These are phyloP conservation scores for Talaromyces ruber DNA, from an alignment of 495 filamentous ascomycete genomes.

Conservation along the genomic window DNA sequence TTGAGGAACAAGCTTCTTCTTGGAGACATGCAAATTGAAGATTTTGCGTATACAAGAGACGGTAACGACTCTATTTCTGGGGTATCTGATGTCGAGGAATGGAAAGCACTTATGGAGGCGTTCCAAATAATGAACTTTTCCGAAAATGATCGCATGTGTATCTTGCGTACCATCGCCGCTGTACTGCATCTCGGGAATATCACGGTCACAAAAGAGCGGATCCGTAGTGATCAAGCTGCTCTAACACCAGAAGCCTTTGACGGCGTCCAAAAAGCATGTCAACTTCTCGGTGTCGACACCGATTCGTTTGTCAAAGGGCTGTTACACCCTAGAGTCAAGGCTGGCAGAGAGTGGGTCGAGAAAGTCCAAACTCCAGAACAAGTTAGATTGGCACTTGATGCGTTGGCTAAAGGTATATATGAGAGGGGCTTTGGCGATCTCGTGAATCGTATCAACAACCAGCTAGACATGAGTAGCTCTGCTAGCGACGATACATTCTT, in stretches of 20 bases:
- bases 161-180: conserved; percentile 80
- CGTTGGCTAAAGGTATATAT: conserved; percentile 93
- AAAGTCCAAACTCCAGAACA: conserved; percentile 97
- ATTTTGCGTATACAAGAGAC: conserved; percentile 84
- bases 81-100: conserved; percentile 87
- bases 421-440: conserved; percentile 92
- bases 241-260: conserved; percentile 62
- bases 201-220: conserved; percentile 76
- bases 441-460: conserved; percentile 82
- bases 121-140: conserved; percentile 93
- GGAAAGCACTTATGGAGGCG: conserved; percentile 81
- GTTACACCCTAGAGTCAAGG: conserved; percentile 87
- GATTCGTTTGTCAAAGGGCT: conserved; percentile 83
- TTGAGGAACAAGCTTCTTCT: conserved; percentile 72
- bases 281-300: conserved; percentile 71
- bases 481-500: conserved; percentile 83
- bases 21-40: conserved; percentile 60
- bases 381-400: conserved; percentile 81
- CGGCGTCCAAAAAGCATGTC: conserved; percentile 69
- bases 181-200: conserved; percentile 94
- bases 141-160: conserved; percentile 71
- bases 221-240: conserved; percentile 83
- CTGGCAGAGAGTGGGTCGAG: conserved; percentile 95
- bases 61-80: conserved; percentile 87
- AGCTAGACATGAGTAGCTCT: conserved; percentile 72